Conservation (phyloP, 2,329 filamentous ascomycete genomes). For the Cytospora paraplurivora region DNA sequence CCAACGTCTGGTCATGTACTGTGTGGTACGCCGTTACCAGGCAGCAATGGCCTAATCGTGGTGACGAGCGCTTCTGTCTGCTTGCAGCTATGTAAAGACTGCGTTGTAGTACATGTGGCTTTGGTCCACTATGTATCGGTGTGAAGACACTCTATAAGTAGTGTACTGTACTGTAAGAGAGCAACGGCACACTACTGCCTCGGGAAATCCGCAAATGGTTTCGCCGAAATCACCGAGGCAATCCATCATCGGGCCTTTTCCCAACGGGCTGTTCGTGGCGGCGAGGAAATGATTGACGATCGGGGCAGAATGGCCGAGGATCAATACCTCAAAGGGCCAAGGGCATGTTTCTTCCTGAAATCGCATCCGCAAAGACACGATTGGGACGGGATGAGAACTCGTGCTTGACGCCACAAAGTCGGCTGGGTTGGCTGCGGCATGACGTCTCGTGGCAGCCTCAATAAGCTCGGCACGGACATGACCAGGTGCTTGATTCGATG, state of each 20-base stretch:
- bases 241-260: neutral
- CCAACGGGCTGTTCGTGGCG: neutral
- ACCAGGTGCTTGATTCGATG: slow-evolving; percentile 12
- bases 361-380: neutral
- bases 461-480: neutral
- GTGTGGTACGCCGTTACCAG: neutral
- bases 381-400: slow-evolving; percentile 4
- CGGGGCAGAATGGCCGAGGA: neutral
- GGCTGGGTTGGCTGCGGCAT: slow-evolving; percentile 10
- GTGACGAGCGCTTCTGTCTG: neutral
- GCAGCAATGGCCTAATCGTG: neutral
- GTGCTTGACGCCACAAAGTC: slow-evolving; percentile 8
- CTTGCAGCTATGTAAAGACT: slow-evolving; percentile 1
- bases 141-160: neutral
- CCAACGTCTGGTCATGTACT: neutral
- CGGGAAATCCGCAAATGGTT: neutral
- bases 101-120: neutral
- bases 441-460: slow-evolving; percentile 15
- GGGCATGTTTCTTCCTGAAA: neutral
- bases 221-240: neutral
- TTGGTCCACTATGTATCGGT: neutral
- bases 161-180: neutral
- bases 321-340: neutral
- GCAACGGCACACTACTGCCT: neutral
- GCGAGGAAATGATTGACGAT: neutral